Evolutionary conservation across 208 protist genomes (phyloP).

Genomic region (Entamoeba histolytica): DNA sequence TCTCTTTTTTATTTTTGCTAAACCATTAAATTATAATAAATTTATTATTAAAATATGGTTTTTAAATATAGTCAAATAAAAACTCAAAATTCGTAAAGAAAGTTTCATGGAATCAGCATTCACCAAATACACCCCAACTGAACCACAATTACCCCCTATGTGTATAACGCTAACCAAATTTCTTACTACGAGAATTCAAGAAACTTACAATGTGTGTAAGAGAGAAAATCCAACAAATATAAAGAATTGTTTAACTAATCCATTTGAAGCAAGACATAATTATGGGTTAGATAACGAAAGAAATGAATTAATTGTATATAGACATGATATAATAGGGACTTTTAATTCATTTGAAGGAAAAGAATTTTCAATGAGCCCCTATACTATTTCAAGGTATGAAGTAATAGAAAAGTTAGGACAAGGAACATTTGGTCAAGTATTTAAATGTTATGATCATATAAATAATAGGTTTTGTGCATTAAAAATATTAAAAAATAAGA

Average conservation of each 20-base stretch:
- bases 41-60: background rate
- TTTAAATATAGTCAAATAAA: background rate
- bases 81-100: background rate
- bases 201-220: background rate
- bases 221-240: background rate
- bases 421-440: constrained; percentile 67
- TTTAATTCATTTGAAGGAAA: background rate
- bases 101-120: background rate
- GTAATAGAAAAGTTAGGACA: constrained; percentile 33
- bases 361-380: background rate
- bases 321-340: background rate
- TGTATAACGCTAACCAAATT: background rate
- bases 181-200: background rate
- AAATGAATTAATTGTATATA: background rate
- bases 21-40: background rate
- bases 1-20: background rate
- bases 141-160: background rate
- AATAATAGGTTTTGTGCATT: constrained; percentile 7
- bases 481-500: constrained; percentile 37
- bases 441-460: constrained; percentile 32
- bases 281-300: background rate
- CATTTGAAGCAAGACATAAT: background rate
- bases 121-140: background rate
- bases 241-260: background rate
- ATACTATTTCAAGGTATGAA: background rate